These are phyloP conservation scores for Suhomyces anneliseae DNA, from an alignment of 1,139 yeast species.

Conservation along the genomic window DNA sequence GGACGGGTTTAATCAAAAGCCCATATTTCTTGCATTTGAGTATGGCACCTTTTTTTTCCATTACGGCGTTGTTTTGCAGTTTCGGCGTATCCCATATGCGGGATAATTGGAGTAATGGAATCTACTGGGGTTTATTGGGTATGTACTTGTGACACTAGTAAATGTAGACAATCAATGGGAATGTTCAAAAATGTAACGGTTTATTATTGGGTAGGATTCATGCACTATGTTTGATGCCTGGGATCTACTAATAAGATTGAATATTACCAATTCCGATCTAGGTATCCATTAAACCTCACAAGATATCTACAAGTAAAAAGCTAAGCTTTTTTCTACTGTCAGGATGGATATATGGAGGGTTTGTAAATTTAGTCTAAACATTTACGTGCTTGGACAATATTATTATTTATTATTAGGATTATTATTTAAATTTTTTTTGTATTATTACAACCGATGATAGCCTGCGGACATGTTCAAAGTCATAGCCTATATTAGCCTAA, in stretches of 20 bases:
- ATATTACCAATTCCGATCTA: not conserved
- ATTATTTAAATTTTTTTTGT: slow-evolving; percentile 3
- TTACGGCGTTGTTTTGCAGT: not conserved
- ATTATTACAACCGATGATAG: slow-evolving; percentile 5
- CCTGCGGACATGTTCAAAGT: slow-evolving; percentile 3
- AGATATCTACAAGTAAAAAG: not conserved
- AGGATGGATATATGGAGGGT: not conserved
- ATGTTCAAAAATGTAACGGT: slow-evolving; percentile 3
- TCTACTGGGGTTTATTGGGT: not conserved
- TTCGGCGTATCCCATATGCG: not conserved
- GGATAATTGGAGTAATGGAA: not conserved
- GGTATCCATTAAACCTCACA: not conserved
- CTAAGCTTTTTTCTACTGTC: too few relatives aligned
- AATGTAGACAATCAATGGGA: slow-evolving; percentile 7
- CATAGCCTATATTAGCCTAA: slow-evolving; percentile 9
- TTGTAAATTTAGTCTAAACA: slow-evolving; percentile 1
- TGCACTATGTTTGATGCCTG: not conserved
- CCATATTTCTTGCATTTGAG: not conserved
- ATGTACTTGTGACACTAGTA: slow-evolving; percentile 9
- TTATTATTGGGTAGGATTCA: not conserved
- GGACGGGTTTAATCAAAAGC: too few relatives aligned
- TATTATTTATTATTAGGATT: not conserved
- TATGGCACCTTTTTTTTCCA: not conserved
- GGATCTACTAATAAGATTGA: too few relatives aligned
- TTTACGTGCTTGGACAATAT: slow-evolving; percentile 6